Conservation (phyloP, 352 stramenopile species). For the Phytophthora cactorum region DNA sequence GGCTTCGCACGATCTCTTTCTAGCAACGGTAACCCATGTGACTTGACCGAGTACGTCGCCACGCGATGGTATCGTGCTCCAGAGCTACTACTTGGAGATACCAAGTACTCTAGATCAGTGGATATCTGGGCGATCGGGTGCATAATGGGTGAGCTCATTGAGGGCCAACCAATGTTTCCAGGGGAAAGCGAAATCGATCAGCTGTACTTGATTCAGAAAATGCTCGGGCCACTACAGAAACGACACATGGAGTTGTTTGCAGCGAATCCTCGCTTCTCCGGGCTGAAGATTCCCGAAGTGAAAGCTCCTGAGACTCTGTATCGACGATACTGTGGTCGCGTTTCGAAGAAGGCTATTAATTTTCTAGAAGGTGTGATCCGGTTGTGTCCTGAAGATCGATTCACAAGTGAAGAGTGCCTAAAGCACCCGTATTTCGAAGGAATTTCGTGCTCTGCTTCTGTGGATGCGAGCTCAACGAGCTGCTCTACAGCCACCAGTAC, state of each 20-base stretch:
- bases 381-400: constrained; percentile 75
- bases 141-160: constrained; percentile 97
- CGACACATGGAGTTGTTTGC: constrained; percentile 93
- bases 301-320: constrained; percentile 92
- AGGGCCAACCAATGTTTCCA: constrained; percentile 98
- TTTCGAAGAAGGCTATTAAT: constrained; percentile 83
- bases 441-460: constrained; percentile 32
- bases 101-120: constrained; percentile 97
- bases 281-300: constrained; percentile 93
- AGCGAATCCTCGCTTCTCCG: constrained; percentile 91
- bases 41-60: constrained; percentile 99
- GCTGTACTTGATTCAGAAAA: constrained; percentile 99
- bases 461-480: constrained; percentile 15
- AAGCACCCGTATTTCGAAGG: constrained; percentile 91
- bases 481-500: constrained; percentile 5
- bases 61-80: constrained; percentile 98
- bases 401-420: constrained; percentile 80
- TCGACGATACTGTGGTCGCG: constrained; percentile 88
- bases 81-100: constrained; percentile 99
- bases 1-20: constrained; percentile 91
- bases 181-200: constrained; percentile 99
- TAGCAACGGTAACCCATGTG: constrained; percentile 74
- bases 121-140: constrained; percentile 98
- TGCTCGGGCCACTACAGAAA: constrained; percentile 96
- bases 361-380: constrained; percentile 87